A percentile compares a stretch with the other conserved stretches of the same genome.
phyloP scores from a whole-genome alignment of 73 alveolate genomes.

The Paramecium primaurelia region DNA sequence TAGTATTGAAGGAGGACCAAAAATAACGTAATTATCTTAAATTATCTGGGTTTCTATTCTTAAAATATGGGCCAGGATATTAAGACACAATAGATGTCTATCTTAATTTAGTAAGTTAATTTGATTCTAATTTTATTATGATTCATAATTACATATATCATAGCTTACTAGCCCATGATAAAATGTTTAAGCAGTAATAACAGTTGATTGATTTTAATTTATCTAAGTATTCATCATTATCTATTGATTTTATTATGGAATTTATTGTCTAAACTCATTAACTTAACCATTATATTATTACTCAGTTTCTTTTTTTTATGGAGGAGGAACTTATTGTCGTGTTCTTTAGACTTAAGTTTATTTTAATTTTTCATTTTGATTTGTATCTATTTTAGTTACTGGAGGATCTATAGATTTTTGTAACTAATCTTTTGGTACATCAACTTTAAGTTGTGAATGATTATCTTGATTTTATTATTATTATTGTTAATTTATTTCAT shows the following conservation, averaged over 20 bases:
- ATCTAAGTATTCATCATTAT: neutral
- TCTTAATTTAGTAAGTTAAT: neutral
- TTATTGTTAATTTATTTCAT: neutral
- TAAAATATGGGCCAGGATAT: neutral
- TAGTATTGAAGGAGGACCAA: neutral
- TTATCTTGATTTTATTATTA: neutral
- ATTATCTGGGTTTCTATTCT: neutral
- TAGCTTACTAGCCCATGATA: neutral
- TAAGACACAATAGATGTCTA: neutral
- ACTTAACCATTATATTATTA: neutral
- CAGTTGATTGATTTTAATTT: neutral
- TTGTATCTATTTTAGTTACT: neutral
- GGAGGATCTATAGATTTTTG: neutral
- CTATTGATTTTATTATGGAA: neutral
- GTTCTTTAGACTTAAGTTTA: neutral
- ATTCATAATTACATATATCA: neutral
- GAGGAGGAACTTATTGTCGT: neutral
- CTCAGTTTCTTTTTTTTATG: neutral
- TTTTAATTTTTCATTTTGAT: neutral
- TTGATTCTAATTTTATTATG: neutral
- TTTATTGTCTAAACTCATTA: neutral
- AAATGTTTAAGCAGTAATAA: neutral
- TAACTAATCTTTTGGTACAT: neutral
- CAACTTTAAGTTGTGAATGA: neutral
- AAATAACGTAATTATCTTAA: neutral